These are phyloP conservation scores for Camelina hispida DNA, from an alignment of 345 rosid genomes.

Conservation along the genomic window DNA sequence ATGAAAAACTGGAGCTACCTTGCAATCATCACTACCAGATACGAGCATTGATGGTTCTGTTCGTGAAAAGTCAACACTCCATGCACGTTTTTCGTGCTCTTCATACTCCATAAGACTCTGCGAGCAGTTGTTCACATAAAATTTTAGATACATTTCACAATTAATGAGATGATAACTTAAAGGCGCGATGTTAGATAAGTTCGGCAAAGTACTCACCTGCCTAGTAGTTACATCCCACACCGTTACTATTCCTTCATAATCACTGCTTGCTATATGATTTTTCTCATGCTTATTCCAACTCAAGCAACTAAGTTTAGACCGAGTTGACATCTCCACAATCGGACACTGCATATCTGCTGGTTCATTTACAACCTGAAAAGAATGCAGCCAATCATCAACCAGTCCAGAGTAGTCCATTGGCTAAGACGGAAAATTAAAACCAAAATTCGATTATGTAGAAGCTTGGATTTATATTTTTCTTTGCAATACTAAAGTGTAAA, in stretches of 20 bases:
- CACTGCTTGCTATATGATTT: conserved; percentile 97
- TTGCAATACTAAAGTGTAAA: conserved; percentile 13
- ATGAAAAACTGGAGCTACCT: conserved; percentile 60
- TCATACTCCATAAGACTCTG: conserved; percentile 98
- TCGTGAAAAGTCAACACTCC: conserved; percentile 98
- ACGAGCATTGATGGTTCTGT: conserved; percentile 96
- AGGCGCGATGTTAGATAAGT: not conserved
- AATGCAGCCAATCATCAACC: conserved; percentile 28
- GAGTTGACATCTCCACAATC: conserved; percentile 93
- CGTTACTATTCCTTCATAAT: conserved; percentile 97
- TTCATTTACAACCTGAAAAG: conserved; percentile 81
- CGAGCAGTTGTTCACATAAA: conserved; percentile 20
- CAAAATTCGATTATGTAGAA: not conserved
- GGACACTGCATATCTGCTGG: conserved; percentile 81
- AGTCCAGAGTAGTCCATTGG: conserved; percentile 4
- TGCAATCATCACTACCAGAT: conserved; percentile 98
- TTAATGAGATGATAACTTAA: conserved; percentile 12
- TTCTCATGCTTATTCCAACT: conserved; percentile 96
- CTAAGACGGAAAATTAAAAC: conserved; percentile 3
- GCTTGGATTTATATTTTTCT: conserved; percentile 17
- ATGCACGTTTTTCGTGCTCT: conserved; percentile 98
- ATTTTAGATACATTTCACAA: conserved; percentile 15
- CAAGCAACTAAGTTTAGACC: conserved; percentile 96
- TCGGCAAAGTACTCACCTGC: conserved; percentile 58
- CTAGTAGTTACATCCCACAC: conserved; percentile 98